A percentile compares a stretch with the other conserved stretches of the same genome.
These are phyloP conservation scores for Sporothrix phasma DNA, from an alignment of 2,329 filamentous ascomycete genomes.

Conservation along the genomic window DNA sequence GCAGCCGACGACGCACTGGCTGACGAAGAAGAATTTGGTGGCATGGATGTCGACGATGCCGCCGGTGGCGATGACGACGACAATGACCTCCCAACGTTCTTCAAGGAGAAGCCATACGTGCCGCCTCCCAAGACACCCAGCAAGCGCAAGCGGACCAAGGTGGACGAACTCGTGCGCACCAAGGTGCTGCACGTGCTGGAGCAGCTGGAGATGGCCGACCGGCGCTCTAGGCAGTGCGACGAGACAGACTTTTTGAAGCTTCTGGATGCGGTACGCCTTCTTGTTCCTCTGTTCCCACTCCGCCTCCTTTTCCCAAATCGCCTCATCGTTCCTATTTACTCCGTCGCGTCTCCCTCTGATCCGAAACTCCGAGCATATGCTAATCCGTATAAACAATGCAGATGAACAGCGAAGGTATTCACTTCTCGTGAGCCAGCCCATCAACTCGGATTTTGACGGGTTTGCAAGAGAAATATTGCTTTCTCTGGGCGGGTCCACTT, in stretches of 20 bases:
- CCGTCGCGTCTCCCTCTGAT: neutral
- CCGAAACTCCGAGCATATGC: neutral
- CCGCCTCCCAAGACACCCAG: constrained; percentile 48
- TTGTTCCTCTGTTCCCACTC: neutral
- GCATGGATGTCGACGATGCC: constrained; percentile 46
- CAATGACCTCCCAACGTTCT: constrained; percentile 73
- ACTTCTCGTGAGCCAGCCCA: neutral
- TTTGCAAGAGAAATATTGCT: neutral
- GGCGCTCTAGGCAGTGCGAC: constrained; percentile 75
- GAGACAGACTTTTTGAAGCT: constrained; percentile 85
- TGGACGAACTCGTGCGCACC: constrained; percentile 69
- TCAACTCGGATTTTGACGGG: neutral
- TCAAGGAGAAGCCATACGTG: constrained; percentile 50
- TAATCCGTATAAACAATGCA: neutral
- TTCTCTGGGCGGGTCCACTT: neutral
- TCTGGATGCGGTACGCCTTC: constrained; percentile 43
- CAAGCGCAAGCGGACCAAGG: constrained; percentile 67
- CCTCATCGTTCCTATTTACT: neutral
- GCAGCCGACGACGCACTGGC: constrained; percentile 39
- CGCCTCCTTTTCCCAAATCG: too few relatives aligned
- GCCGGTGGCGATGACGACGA: constrained; percentile 47
- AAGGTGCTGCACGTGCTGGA: constrained; percentile 83
- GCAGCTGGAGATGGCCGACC: constrained; percentile 69
- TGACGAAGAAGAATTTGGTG: constrained; percentile 46
- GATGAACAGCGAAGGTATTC: constrained; percentile 15